These are phyloP conservation scores for Naegleria fowleri DNA, from an alignment of 208 protist species.

Conservation along the genomic window DNA sequence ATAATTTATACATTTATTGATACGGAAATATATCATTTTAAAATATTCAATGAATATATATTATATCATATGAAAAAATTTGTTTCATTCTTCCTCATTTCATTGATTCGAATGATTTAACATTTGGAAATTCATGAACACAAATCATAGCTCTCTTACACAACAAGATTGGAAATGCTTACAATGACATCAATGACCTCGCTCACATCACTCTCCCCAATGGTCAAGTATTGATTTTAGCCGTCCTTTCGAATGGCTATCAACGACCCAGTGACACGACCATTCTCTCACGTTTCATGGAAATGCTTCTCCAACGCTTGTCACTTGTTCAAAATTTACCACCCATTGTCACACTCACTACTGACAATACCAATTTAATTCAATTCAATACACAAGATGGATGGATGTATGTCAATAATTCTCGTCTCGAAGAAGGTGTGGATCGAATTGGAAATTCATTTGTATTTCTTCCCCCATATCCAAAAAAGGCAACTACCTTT, in stretches of 20 bases:
- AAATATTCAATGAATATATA: too few relatives aligned
- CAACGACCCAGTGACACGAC: neutral
- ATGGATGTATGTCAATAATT: neutral
- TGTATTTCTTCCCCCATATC: conserved; percentile 3
- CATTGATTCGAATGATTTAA: too few relatives aligned
- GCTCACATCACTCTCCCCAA: conserved; percentile 26
- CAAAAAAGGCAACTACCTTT: neutral
- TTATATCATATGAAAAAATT: too few relatives aligned
- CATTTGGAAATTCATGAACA: neutral
- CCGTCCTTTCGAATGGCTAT: conserved; percentile 27
- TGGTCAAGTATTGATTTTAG: conserved; percentile 21
- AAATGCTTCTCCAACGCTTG: neutral
- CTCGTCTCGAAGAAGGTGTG: neutral
- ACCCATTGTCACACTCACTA: neutral
- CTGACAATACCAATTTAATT: neutral
- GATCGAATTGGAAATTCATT: neutral
- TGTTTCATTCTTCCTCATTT: too few relatives aligned
- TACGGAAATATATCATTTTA: too few relatives aligned
- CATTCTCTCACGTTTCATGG: neutral
- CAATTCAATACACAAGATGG: too few relatives aligned
- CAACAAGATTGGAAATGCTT: conserved; percentile 32
- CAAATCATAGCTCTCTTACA: neutral
- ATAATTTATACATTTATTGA: conserved; percentile 2
- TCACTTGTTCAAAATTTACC: neutral
- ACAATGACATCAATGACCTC: conserved; percentile 29